phyloP scores from a whole-genome alignment of 495 filamentous ascomycete species.

The Podospora pseudopauciseta region DNA sequence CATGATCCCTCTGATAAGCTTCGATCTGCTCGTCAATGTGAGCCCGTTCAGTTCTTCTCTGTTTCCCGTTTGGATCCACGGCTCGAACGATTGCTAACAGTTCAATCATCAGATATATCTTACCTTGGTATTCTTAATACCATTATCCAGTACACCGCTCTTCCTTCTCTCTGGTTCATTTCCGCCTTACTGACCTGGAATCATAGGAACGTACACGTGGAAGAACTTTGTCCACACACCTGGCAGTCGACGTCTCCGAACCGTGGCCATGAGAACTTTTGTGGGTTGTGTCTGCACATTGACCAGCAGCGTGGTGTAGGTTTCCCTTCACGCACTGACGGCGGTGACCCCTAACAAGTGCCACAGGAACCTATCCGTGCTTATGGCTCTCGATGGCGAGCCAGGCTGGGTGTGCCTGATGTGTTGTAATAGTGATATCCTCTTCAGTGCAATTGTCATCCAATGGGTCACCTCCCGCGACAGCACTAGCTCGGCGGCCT shows the following conservation, averaged over 20 bases:
- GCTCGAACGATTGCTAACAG: neutral
- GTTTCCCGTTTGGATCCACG: neutral
- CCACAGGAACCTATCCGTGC: slow-evolving; percentile 48
- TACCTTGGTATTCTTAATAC: slow-evolving; percentile 48
- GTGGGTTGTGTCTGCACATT: slow-evolving; percentile 48
- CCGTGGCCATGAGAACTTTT: slow-evolving; percentile 46
- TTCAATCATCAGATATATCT: slow-evolving; percentile 44
- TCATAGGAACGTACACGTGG: slow-evolving; percentile 40
- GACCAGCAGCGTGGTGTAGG: slow-evolving; percentile 45
- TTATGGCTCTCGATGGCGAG: slow-evolving; percentile 50
- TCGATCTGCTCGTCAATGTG: slow-evolving; percentile 50
- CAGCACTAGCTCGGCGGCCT: slow-evolving; percentile 23
- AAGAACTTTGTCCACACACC: slow-evolving; percentile 33
- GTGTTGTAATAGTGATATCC: slow-evolving; percentile 55
- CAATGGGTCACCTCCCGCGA: slow-evolving; percentile 54
- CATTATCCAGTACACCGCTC: slow-evolving; percentile 40
- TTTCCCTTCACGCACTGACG: neutral
- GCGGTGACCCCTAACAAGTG: neutral
- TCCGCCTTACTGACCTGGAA: neutral
- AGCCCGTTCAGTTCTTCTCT: neutral
- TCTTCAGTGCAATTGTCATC: slow-evolving; percentile 51
- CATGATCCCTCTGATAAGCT: slow-evolving; percentile 49
- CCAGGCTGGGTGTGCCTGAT: slow-evolving; percentile 56
- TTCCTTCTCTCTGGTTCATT: neutral
- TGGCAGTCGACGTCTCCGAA: slow-evolving; percentile 36